Base-by-base conservation (phyloP, 768 basidiomycete genomes). In the Trametes sanguinea region DNA sequence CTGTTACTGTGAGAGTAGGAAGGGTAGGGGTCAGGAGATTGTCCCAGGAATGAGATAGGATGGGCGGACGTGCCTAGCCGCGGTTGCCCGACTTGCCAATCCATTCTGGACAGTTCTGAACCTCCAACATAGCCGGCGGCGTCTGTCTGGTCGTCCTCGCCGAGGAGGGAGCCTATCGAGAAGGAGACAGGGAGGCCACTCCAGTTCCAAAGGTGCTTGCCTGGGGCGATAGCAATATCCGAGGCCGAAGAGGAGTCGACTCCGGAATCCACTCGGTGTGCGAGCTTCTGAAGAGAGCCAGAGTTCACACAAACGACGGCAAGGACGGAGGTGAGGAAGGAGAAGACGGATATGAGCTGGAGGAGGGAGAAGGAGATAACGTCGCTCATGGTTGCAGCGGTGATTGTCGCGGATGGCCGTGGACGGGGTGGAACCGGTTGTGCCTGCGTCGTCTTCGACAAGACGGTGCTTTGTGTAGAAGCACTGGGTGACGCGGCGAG, bases 141-240 rank as follows among this genome's bases (percentile, higher is more conserved):
- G 29, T 68, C 61, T 13, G 62, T 64, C 37, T 62, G 58, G 17
- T 68, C 67, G 55, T 72, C 67, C 62, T 72, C 71, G 51, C 71
- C 71, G 29, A 72, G 64, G 47, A 72, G 62, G 2, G 68, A 51
- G 51, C 60, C 64, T 40, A 72, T 57, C 10, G 71, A 72, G 57
- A 72, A 66, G 32, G 68, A 69, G 37, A 57, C 63, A 22, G 68
- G 69, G 27, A 70, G 67, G 40, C 62, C 67, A 51, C 62, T 68
- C 63, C 69, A 66, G 46, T 61, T 69, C 71, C 71, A 72, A 30
- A 64, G 55, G 22, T 60, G 64, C 64, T 64, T 67, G 59, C 67
- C 69, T 39, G 57, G 43, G 47, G 33, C 55, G 60, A 63, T 44
- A 44, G 46, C 60, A 45, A 57, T 47, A 27, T 57, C 60, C 29